These are phyloP conservation scores for Penicillium sp. DNA, from an alignment of 2,329 filamentous ascomycete species.

Conservation along the genomic window DNA sequence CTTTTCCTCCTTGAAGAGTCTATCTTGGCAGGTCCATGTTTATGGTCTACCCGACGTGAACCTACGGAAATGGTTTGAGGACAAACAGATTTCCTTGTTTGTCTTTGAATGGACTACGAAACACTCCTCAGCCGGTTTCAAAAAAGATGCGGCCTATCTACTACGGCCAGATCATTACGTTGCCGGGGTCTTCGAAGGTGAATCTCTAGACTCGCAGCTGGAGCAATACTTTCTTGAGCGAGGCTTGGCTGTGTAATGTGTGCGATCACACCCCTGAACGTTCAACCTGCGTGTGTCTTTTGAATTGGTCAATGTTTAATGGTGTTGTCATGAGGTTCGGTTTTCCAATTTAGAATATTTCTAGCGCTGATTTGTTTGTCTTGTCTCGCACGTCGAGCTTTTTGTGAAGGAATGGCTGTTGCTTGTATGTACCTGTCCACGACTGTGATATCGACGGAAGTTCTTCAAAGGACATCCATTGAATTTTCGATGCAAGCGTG, in stretches of 20 bases:
- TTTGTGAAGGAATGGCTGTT: no score
- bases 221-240: conserved; percentile 18
- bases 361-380: no score
- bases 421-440: no score
- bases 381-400: no score
- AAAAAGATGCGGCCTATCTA: conserved; percentile 23
- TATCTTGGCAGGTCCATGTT: conserved; percentile 30
- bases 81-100: conserved; percentile 14
- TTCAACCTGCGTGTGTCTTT: no score
- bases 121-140: conserved; percentile 19
- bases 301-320: no score
- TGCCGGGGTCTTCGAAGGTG: conserved; percentile 17
- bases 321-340: no score
- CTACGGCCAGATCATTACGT: conserved; percentile 29
- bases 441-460: no score
- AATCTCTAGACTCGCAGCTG: conserved; percentile 16
- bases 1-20: conserved; percentile 19
- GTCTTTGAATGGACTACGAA: conserved; percentile 22
- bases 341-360: no score
- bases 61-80: conserved; percentile 22
- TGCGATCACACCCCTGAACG: neutral
- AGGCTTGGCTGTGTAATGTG: conserved; percentile 2
- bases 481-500: no score
- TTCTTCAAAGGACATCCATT: no score
- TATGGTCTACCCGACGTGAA: conserved; percentile 17